Conservation (phyloP, 2,329 filamentous ascomycete species). For the Raffaelea albimanens region DNA sequence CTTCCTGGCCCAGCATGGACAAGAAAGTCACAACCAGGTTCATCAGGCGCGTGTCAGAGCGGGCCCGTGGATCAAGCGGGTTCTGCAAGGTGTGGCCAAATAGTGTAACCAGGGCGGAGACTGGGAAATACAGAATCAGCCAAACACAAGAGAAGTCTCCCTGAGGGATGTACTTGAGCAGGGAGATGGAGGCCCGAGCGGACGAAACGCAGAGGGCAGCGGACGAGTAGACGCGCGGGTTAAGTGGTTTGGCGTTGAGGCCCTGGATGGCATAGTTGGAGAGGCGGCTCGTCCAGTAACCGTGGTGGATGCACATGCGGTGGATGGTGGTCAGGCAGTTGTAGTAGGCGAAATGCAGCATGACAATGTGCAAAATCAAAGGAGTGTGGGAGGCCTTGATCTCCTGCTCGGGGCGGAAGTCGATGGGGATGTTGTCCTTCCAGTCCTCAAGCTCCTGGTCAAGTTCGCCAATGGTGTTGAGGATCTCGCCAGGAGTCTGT, state of each 20-base stretch:
- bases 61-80: constrained; percentile 76
- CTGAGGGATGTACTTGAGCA: constrained; percentile 93
- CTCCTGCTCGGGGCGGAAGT: constrained; percentile 94
- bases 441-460: constrained; percentile 85
- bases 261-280: constrained; percentile 95
- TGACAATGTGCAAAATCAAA: constrained; percentile 87
- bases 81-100: constrained; percentile 97
- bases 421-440: constrained; percentile 91
- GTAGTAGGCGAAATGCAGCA: constrained; percentile 94
- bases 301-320: constrained; percentile 95
- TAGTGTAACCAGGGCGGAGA: constrained; percentile 86
- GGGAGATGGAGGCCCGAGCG: constrained; percentile 81
- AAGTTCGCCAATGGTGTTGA: constrained; percentile 92
- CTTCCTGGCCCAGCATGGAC: constrained; percentile 78
- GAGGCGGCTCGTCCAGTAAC: constrained; percentile 92
- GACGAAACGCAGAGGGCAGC: constrained; percentile 88
- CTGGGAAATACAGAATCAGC: constrained; percentile 94
- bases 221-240: constrained; percentile 89
- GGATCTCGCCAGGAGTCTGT: constrained; percentile 81
- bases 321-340: constrained; percentile 97
- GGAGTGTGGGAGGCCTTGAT: constrained; percentile 90
- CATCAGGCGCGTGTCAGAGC: constrained; percentile 86
- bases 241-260: constrained; percentile 79
- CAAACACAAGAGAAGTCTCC: constrained; percentile 93
- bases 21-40: constrained; percentile 87